Evolutionary conservation across 768 basidiomycete species (phyloP), one percentile per base, ranked within the genome.

Genomic region (Leccinum rimulosum): DNA sequence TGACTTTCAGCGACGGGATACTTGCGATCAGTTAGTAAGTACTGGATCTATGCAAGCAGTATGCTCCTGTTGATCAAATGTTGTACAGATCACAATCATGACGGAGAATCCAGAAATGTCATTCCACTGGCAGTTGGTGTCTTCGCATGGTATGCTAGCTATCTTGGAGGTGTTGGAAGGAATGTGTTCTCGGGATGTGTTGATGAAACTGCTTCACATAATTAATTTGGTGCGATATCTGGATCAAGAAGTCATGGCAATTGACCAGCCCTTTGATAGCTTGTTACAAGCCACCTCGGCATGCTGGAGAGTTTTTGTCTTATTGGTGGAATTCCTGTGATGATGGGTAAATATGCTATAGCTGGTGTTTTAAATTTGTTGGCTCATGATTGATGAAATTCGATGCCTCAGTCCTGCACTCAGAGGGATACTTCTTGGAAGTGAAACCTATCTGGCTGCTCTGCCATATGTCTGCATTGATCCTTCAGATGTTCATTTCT

Each of bases 401-500:
- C 70, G 22, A 22, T 22, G 22, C 22, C 22, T 22, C 22, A 22
- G 22, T 22, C 22, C 22, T 22, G 22, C 22, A 22, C 22, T 22
- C 22, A 22, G 22, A 22, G 22, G 22, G 22, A 22, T 22, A 95
- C 96, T 0, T 93, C 93, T 10, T 97, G 95, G 78, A 93, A 90
- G 66, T 93, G 2, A 87, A 92, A 66, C 98, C 98, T 73, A 92
- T 99, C 54, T 87, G 92, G 28, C 75, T 95, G 14, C 82, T 98
- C 27, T 97, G 96, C 70, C 87, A 94, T 69, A 91, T 93, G 0
- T 98, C 96, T 2, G 88, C 93, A 11, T 75, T 97, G 62, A 99
- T 97, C 2, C 76, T 98, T 45, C 96, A 98, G 69, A 98, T 98
- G 96, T 98, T 98, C 76, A 97, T 98, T 61, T 91, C 94, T 22